These are phyloP conservation scores for Phoenix roebelenii DNA, from an alignment of 176 grass and related monocot genomes.

Conservation along the genomic window DNA sequence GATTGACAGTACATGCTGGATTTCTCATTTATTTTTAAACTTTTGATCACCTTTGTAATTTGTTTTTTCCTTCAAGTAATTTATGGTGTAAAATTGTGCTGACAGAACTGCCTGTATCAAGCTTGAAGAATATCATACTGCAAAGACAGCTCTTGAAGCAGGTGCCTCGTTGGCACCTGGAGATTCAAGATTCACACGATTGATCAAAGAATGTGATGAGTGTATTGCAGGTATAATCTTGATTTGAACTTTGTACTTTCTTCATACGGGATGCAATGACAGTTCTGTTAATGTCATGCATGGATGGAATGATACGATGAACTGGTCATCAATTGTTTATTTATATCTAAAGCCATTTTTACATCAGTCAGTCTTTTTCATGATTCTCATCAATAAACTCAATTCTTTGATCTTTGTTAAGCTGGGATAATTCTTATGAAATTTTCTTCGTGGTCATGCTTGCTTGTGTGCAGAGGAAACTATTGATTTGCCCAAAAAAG, in stretches of 20 bases:
- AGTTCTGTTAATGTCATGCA: no score
- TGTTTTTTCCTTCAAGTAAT: neutral
- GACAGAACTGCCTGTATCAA: constrained; percentile 43
- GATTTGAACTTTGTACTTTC: no score
- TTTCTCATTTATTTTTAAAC: neutral
- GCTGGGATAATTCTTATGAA: neutral
- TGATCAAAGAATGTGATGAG: constrained; percentile 40
- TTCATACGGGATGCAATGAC: no score
- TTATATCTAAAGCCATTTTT: no score
- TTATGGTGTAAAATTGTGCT: neutral
- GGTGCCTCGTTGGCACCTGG: constrained; percentile 34
- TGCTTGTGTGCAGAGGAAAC: constrained; percentile 24
- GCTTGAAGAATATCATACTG: constrained; percentile 47
- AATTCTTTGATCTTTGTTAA: no score
- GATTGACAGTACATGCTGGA: no score
- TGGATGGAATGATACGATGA: no score
- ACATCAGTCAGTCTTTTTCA: no score
- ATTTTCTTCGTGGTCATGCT: neutral
- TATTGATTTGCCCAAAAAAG: constrained; percentile 6
- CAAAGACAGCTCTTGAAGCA: constrained; percentile 33
- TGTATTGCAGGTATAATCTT: constrained; percentile 28
- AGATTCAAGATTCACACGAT: constrained; percentile 37
- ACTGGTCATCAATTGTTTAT: no score
- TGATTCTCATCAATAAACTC: no score
- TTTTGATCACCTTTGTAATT: neutral